A percentile compares a stretch with the other conserved stretches of the same genome.
phyloP scores from a whole-genome alignment of 139 green algal genomes.

The Pycnococcus provasolii region DNA sequence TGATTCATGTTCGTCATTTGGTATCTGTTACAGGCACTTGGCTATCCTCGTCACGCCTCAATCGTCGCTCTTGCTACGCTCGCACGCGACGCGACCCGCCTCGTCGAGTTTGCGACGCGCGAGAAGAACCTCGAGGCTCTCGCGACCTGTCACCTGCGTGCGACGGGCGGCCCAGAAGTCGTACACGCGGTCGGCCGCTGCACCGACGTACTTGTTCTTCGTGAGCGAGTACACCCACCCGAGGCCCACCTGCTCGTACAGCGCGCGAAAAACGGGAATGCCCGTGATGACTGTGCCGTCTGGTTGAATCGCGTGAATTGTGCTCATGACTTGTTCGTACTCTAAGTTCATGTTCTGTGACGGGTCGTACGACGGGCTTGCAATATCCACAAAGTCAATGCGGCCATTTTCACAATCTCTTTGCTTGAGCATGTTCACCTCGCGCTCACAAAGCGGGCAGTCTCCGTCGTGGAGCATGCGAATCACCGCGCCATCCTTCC shows the following conservation, averaged over 20 bases:
- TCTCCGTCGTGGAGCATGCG: conserved; percentile 73
- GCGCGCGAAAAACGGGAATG: conserved; percentile 60
- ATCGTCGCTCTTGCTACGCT: too few relatives aligned
- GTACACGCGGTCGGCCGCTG: conserved; percentile 62
- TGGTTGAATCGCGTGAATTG: conserved; percentile 74
- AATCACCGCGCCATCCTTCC: conserved; percentile 36
- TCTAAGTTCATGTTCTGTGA: conserved; percentile 59
- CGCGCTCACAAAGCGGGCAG: conserved; percentile 83
- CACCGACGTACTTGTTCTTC: conserved; percentile 37
- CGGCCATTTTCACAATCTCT: conserved; percentile 41
- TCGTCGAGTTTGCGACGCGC: not conserved
- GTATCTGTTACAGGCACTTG: too few relatives aligned
- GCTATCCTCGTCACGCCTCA: too few relatives aligned
- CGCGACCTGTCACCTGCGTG: conserved; percentile 56
- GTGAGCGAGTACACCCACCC: conserved; percentile 88
- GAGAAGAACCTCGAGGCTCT: conserved; percentile 29
- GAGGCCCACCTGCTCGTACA: conserved; percentile 84
- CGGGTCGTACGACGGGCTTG: conserved; percentile 36
- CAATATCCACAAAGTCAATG: conserved; percentile 89
- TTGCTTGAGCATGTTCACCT: conserved; percentile 76
- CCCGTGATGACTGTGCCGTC: conserved; percentile 64
- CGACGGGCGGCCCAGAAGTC: conserved; percentile 69
- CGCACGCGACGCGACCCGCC: too few relatives aligned
- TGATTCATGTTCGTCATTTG: too few relatives aligned
- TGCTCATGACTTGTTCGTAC: conserved; percentile 54